Evolutionary conservation across 2,329 filamentous ascomycete genomes (phyloP), one percentile per base, ranked within the genome.

Genomic region (Talaromyces sp.): DNA sequence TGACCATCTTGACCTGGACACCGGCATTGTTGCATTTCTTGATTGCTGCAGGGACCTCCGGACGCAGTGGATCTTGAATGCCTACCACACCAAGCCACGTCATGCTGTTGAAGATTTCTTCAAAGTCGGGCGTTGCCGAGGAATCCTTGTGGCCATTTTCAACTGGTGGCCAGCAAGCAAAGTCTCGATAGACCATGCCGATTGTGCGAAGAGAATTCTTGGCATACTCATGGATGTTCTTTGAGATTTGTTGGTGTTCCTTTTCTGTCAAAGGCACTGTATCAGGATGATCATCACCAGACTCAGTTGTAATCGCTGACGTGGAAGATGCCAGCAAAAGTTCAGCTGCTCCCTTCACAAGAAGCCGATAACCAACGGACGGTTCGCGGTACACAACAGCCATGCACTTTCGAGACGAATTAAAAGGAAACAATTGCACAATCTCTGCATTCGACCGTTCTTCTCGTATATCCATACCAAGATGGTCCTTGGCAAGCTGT

Each of bases 1-100:
- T 90, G 55, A 90, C 87, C 87, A 90, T 89, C 66, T 88, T 87
- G 54, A 90, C 87, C 59, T 85, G 80, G 17, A 91, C 88, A 58
- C 88, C 88, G 19, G 88, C 88, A 27, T 80, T 80, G 65, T 87
- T 83, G 63, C 88, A 90, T 68, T 84, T 84, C 61, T 79, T 77
- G 58, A 91, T 88, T 51, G 88, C 88, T 54, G 85, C 81, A 14
- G 84, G 80, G 24, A 91, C 88, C 65, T 87, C 87, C 6, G 83
- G 80, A 59, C 88, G 80, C 19, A 91, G 83, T 35, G 88, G 88
- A 71, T 91, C 88, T 69, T 90, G 87, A 68, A 91, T 91, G 66
- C 88, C 88, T 54, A 89, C 86, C 46, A 90, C 79, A 19, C 86
- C 85, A 65, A 91, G 76, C 77, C 91, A 89, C 4, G 83, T 86